These are phyloP conservation scores for Symbiodinium natans DNA, from an alignment of 73 alveolate species.

Conservation along the genomic window DNA sequence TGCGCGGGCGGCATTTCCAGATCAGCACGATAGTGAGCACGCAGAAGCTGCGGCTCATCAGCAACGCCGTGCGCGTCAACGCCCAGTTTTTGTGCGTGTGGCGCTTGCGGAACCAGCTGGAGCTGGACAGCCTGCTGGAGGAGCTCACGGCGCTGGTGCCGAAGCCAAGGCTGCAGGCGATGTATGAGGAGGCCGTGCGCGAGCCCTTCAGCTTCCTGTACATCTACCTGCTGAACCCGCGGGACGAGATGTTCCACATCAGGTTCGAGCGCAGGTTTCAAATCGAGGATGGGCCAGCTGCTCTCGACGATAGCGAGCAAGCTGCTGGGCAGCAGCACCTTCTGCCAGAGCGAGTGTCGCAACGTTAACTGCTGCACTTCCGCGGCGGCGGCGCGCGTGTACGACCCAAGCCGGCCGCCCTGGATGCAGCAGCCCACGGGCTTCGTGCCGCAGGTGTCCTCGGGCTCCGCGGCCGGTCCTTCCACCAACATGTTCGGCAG, in stretches of 20 bases:
- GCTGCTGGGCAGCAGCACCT: neutral
- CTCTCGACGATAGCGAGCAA: neutral
- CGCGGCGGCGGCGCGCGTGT: neutral
- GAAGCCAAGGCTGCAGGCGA: neutral
- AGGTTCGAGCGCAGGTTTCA: neutral
- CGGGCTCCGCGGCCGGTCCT: too few relatives aligned
- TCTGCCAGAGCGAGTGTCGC: neutral
- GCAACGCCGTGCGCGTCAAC: too few relatives aligned
- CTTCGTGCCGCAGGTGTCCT: too few relatives aligned
- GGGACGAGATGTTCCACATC: neutral
- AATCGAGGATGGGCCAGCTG: neutral
- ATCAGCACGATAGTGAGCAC: too few relatives aligned
- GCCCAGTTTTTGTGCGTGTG: too few relatives aligned
- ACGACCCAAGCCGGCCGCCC: neutral
- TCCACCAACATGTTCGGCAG: neutral
- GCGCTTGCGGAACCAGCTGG: too few relatives aligned
- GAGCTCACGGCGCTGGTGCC: too few relatives aligned
- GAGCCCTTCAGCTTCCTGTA: neutral
- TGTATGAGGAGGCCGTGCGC: neutral
- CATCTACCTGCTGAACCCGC: neutral
- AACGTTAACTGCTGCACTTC: neutral
- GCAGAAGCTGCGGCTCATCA: too few relatives aligned
- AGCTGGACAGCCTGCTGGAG: too few relatives aligned
- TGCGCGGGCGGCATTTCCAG: too few relatives aligned
- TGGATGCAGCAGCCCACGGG: neutral